Evolutionary conservation across 192 early-diverging fungal species (phyloP).

Genomic region (Coemansia sp.): DNA sequence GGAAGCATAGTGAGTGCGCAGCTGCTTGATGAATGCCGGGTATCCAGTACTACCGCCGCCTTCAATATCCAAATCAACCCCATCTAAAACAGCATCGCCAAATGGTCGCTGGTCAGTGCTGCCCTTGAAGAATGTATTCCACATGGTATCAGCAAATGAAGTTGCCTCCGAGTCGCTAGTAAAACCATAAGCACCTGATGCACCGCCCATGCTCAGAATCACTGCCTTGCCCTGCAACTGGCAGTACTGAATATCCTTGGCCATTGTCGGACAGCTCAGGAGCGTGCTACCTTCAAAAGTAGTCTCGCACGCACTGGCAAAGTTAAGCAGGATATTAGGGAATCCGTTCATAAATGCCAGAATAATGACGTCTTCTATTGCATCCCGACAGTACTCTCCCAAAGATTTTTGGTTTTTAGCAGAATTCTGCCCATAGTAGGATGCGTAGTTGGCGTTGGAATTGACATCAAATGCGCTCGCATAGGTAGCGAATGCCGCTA

Average conservation of each 20-base stretch:
- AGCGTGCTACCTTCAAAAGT: constrained; percentile 58
- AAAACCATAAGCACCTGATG: constrained; percentile 60
- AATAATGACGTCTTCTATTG: constrained; percentile 59
- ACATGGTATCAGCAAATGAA: constrained; percentile 57
- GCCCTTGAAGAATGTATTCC: constrained; percentile 66
- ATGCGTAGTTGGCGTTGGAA: constrained; percentile 49
- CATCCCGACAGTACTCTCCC: constrained; percentile 60
- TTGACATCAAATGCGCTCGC: constrained; percentile 35
- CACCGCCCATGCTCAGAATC: constrained; percentile 65
- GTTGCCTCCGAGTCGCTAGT: constrained; percentile 32
- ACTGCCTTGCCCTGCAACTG: constrained; percentile 65
- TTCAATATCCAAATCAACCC: constrained; percentile 63
- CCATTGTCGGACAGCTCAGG: constrained; percentile 58
- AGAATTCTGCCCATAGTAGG: constrained; percentile 55
- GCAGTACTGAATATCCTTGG: constrained; percentile 64
- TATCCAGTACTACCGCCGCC: constrained; percentile 46
- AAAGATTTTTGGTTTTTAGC: constrained; percentile 42
- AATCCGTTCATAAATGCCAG: constrained; percentile 63
- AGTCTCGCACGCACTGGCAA: constrained; percentile 59
- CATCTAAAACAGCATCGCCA: constrained; percentile 59
- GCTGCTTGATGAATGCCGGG: constrained; percentile 45
- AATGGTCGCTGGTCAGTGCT: constrained; percentile 55
- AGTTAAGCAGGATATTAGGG: constrained; percentile 57
- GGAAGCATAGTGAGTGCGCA: constrained; percentile 51
- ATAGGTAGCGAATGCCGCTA: not conserved